phyloP scores from a whole-genome alignment of 345 rosid species.

The Brassica nigra region DNA sequence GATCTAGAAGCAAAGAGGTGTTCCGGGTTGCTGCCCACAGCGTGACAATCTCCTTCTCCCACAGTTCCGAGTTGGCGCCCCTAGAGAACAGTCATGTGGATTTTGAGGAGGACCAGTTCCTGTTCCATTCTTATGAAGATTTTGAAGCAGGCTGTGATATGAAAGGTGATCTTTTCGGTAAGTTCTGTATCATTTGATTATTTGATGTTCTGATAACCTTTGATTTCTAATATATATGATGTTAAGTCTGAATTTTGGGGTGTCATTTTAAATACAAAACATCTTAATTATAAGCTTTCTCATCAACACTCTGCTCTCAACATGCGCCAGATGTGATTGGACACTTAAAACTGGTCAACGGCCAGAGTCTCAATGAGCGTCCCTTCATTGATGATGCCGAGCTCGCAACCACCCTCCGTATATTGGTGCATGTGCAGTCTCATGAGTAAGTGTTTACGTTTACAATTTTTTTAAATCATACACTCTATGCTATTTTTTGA shows the following conservation, averaged over 20 bases:
- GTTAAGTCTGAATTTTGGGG: background rate
- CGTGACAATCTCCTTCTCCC: background rate
- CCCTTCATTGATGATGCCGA: background rate
- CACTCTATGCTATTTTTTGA: no score
- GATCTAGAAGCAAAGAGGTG: background rate
- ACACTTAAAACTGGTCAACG: background rate
- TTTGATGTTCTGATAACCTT: no score
- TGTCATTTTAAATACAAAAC: background rate
- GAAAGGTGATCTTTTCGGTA: background rate
- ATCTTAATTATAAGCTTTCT: background rate
- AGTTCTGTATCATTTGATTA: no score
- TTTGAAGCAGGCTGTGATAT: background rate
- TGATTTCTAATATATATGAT: no score
- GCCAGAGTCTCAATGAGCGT: background rate
- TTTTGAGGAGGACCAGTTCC: background rate
- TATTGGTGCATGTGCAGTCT: background rate
- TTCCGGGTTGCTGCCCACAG: background rate
- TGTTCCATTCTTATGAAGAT: background rate
- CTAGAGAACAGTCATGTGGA: background rate
- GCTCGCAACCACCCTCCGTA: no score
- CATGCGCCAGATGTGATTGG: background rate
- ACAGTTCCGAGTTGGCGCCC: background rate
- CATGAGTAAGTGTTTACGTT: background rate
- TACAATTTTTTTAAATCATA: no score
- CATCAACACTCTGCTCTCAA: background rate